Base-by-base conservation (phyloP, 768 basidiomycete species). In the Trametes meyenii region DNA sequence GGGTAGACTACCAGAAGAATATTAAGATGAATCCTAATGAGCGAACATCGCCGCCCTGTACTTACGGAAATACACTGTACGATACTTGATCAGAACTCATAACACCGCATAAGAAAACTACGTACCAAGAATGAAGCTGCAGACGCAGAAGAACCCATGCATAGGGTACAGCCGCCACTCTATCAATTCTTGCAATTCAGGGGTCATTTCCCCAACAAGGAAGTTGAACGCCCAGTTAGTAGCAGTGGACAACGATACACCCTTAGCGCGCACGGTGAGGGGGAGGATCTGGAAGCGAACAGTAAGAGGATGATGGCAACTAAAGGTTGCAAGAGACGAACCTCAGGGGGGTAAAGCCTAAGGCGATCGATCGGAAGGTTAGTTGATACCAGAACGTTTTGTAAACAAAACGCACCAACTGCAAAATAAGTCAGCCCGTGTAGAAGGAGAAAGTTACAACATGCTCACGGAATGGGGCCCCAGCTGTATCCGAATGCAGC, bases 111-210 rank as follows among this genome's bases (percentile, higher is more conserved):
- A 1, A 3, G 3, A 45, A 8, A 16, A 46, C 61, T 5, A 74
- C 78, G 67, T 70, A 87, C 86, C 90, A 45, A 94, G 77, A 49
- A 96, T 77, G 71, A 96, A 92, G 70, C 92, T 92, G 69, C 90
- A 88, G 10, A 84, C 84, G 71, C 94, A 94, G 75, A 94, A 95
- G 76, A 94, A 94, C 23, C 89, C 93, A 67, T 96, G 94, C 94
- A 98, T 96, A 0, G 93, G 92, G 76, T 98, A 97, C 56, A 98
- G 73, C 49, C 91, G 82, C 95, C 96, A 98, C 43, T 82, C 83
- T 66, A 98, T 96, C 21, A 83, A 74, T 61, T 95, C 93, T 74
- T 96, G 94, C 40, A 97, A 77, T 55, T 86, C 83, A 1, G 95
- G 96, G 0, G 95, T 98, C 29, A 85, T 79, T 72, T 91, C 89